Conservation (phyloP, 139 green algal species). For the Coelastrella sp. region DNA sequence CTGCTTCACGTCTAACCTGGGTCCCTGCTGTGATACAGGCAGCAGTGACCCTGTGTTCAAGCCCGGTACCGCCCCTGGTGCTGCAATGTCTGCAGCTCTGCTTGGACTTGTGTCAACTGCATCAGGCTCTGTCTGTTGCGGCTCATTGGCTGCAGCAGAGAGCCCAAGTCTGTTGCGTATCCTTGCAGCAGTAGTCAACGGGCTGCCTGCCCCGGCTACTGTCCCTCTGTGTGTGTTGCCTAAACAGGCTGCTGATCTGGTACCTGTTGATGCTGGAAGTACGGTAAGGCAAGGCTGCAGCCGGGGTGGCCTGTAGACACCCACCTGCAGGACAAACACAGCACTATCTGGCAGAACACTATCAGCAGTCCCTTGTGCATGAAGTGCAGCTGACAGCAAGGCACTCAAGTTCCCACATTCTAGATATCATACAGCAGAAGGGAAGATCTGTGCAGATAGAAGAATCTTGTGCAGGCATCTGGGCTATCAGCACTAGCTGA, state of each 20-base stretch:
- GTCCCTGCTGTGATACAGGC: constrained; percentile 22
- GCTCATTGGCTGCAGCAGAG: neutral
- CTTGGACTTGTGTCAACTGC: neutral
- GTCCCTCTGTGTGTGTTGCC: neutral
- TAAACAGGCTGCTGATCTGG: neutral
- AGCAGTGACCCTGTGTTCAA: constrained; percentile 4
- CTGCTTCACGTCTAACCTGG: neutral
- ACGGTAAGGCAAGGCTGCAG: constrained; percentile 64
- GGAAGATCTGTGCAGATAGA: too few species aligned
- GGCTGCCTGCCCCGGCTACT: neutral
- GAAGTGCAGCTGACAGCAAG: too few species aligned
- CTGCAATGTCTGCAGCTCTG: neutral
- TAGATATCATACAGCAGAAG: too few species aligned
- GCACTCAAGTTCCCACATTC: too few species aligned
- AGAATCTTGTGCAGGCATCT: too few species aligned
- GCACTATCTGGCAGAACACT: neutral
- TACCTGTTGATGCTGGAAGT: neutral
- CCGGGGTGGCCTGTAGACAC: constrained; percentile 55
- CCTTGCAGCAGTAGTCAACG: neutral
- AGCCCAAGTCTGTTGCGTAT: neutral
- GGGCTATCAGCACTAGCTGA: too few species aligned
- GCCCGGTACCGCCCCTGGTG: neutral
- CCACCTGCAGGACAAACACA: constrained; percentile 46
- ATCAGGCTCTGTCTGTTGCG: neutral
- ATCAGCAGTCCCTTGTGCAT: too few species aligned